These are phyloP conservation scores for Vanderwaltozyma verrucispora DNA, from an alignment of 805 yeast species.

Conservation along the genomic window DNA sequence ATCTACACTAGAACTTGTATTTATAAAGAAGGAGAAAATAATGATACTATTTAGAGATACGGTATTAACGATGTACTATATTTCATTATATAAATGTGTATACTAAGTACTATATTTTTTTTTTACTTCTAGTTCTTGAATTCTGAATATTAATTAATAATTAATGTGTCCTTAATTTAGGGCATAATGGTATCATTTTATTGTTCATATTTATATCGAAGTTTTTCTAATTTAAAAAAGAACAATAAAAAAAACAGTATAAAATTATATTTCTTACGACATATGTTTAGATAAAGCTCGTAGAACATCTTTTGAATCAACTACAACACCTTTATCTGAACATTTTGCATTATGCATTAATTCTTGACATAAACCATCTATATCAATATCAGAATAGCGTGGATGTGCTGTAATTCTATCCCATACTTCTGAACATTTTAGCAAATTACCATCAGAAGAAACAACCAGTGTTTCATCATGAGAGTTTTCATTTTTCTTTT, in stretches of 20 bases:
- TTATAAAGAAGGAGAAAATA: too few species aligned
- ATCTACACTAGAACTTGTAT: too few species aligned
- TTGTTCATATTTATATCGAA: too few species aligned
- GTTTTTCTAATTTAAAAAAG: too few species aligned
- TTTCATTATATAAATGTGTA: too few species aligned
- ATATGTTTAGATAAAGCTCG: slow-evolving; percentile 28
- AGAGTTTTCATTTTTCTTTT: not conserved
- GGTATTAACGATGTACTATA: too few species aligned
- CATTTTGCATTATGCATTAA: slow-evolving; percentile 90
- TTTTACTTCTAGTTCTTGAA: too few species aligned
- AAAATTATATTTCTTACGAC: not conserved
- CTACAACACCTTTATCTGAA: slow-evolving; percentile 84
- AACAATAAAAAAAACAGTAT: not conserved
- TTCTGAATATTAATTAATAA: too few species aligned
- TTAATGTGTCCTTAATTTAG: too few species aligned
- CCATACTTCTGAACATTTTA: slow-evolving; percentile 84
- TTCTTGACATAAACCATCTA: slow-evolving; percentile 87
- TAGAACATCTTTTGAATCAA: slow-evolving; percentile 72
- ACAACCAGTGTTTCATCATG: not conserved
- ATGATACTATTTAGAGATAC: too few species aligned
- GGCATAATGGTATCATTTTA: too few species aligned
- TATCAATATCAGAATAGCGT: slow-evolving; percentile 82
- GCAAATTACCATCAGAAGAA: not conserved
- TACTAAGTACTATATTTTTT: too few species aligned
- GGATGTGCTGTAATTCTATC: slow-evolving; percentile 94